Evolutionary conservation across 306 rosid genomes (phyloP), one percentile per base, ranked within the genome.

Genomic region (Pyrus betulifolia): DNA sequence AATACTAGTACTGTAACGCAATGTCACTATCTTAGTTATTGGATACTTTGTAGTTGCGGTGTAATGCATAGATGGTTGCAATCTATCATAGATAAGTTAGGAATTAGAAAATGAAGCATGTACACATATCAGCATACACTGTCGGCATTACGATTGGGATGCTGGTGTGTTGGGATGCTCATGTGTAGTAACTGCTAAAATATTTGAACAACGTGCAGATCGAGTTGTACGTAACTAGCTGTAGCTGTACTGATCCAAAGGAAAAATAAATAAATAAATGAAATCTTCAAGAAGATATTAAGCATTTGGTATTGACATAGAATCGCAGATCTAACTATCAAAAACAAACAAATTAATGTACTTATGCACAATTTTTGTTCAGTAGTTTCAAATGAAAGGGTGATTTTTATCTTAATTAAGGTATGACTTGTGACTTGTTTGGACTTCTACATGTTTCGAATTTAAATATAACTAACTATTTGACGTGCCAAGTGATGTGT

Each of bases 11-110:
- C 10, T 58, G 73, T 74, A 67, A 70, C 55, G 71, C 62, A 18
- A 22, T n/a, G 86, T 85, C 82, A 22, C 77, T 52, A 19, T 76
- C 84, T 52, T 25, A 25, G 1, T 25, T 25, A 25, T 25, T 25
- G 27, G 44, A 30, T 23, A 6, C 19, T 17, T 8, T 31, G 9
- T 18, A 2, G 4, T 19, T 31, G 44, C 55, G 21, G 4, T 17
- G 28, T 57, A 21, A 57, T 57, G 25, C 28, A 61, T 14, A 27
- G 19, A 61, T 27, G 9, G n/a, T 13, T 27, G 38, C 55, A 49
- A 49, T 58, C 63, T 58, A n/a, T 22, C 8, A 58, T 22, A n/a
- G 17, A 11, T 58, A 58, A 58, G 63, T 58, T 58, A n/a, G 63
- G 63, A 58, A 22, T 22, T 58, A 11, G 30, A 11, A 22, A 58